Evolutionary conservation across 805 yeast species (phyloP), one percentile per base, ranked within the genome.

Genomic region (Lipomyces yamanashiensis): DNA sequence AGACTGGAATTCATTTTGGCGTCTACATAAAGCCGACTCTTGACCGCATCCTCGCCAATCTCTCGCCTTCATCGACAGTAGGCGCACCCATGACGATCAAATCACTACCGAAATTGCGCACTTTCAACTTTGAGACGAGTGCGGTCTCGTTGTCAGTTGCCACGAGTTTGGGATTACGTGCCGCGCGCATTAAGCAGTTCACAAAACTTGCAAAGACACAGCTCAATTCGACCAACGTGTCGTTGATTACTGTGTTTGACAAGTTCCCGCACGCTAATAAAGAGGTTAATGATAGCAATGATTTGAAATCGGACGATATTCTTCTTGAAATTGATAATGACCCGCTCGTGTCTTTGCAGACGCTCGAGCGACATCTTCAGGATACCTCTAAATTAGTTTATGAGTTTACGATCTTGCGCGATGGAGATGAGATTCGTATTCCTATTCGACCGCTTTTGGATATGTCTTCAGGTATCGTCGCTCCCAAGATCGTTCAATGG

Each of bases 111-210:
- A 19, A 49, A 40, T 12, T 47, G 9, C 60, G 67, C 40, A 59
- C 67, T n/a, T 66, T 66, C 45, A 64, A 66, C 48, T 23, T 63
- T 34, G 69, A 66, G 47, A 55, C 44, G 15, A 52, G 52, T 43
- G 62, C 58, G 7, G 57, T 60, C 5, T 50, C 68, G 12, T 13
- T 66, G 41, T 44, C 64, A 17, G 52, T 49, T 10, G 69, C 67
- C 6, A 44, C 68, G 23, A 63, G 64, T 3, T 58, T 45, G 10
- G 69, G 69, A 12, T 36, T 66, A 37, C 51, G 59, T 39, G 33
- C 58, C 10, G 12, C 48, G 7, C 61, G 69, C 15, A 52, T 60
- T 34, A 39, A 58, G 44, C 59, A 58, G 53, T 55, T 63, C 12
- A 34, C 47, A 33, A 52, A 19, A 36, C 54, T 63, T 17, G 53